These are phyloP conservation scores for Arthrobotrys megalospora DNA, from an alignment of 2,329 filamentous ascomycete genomes.

Conservation along the genomic window DNA sequence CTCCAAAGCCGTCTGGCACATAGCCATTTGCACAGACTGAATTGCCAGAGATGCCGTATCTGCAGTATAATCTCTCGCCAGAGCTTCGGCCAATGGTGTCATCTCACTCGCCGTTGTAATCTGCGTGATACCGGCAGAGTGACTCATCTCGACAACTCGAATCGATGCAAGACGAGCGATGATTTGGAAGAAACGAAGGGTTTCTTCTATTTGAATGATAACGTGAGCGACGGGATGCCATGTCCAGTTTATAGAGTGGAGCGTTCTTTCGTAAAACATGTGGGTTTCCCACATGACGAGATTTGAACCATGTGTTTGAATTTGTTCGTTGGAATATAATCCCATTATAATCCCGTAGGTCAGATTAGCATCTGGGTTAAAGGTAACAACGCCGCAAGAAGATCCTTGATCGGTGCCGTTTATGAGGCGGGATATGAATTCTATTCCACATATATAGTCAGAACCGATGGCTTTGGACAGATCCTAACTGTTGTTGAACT, in stretches of 20 bases:
- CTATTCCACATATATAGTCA: neutral
- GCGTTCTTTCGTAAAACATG: conserved; percentile 35
- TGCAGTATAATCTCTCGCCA: conserved; percentile 39
- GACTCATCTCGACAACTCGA: conserved; percentile 28
- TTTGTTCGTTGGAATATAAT: conserved; percentile 38
- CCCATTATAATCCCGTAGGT: conserved; percentile 38
- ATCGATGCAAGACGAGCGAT: conserved; percentile 42
- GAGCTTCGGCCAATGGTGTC: conserved; percentile 31
- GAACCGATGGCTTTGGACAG: neutral
- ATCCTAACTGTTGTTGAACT: neutral
- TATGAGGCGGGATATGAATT: conserved; percentile 26
- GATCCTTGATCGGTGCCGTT: conserved; percentile 41
- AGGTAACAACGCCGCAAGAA: conserved; percentile 21
- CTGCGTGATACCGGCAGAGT: conserved; percentile 38
- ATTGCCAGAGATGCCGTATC: conserved; percentile 37
- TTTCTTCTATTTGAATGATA: conserved; percentile 36
- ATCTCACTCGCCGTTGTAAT: conserved; percentile 33
- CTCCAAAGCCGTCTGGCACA: conserved; percentile 31
- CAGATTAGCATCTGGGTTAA: conserved; percentile 30
- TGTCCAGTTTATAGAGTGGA: conserved; percentile 27
- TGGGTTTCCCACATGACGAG: conserved; percentile 39
- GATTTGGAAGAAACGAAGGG: conserved; percentile 34
- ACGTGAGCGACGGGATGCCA: conserved; percentile 40
- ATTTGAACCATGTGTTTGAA: conserved; percentile 13
- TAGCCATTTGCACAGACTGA: conserved; percentile 26